Percentiles rank a stretch among this genome's conserved stretches.
Conservation (phyloP, 441 rosid genomes). For the Syzygium syzygioides region DNA sequence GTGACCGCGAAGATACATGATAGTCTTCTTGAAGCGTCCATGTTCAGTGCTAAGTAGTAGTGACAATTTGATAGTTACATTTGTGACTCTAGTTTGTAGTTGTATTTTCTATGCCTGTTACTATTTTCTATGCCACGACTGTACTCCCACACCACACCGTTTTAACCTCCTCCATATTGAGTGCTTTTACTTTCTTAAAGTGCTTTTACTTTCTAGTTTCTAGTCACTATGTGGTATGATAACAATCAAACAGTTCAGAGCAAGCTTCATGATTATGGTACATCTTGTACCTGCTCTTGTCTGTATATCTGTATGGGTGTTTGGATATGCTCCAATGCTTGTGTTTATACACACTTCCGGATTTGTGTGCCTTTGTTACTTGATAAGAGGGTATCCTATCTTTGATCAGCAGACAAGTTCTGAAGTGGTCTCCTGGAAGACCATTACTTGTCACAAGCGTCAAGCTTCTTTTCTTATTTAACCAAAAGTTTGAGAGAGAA, state of each 20-base stretch:
- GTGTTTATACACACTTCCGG: background rate
- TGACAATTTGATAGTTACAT: no score
- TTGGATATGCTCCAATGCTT: background rate
- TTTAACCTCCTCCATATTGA: no score
- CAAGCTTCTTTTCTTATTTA: slow-evolving; percentile 38
- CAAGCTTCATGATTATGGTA: slow-evolving; percentile 92
- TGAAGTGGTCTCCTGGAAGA: slow-evolving; percentile 74
- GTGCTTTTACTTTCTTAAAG: slow-evolving; percentile 20
- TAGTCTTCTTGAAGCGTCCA: no score
- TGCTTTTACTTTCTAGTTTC: background rate
- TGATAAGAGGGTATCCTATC: background rate
- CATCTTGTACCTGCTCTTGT: background rate
- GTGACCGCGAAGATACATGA: no score
- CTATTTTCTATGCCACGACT: background rate
- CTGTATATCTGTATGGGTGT: background rate
- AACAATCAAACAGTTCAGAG: slow-evolving; percentile 53
- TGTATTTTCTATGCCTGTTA: no score
- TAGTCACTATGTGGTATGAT: slow-evolving; percentile 92
- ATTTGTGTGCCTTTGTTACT: background rate
- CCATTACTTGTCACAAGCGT: slow-evolving; percentile 65
- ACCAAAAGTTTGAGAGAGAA: slow-evolving; percentile 42
- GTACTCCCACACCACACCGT: no score
- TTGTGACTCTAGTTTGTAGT: no score
- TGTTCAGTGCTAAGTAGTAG: no score
- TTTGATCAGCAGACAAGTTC: slow-evolving; percentile 67